Conservation (phyloP, 176 grass and related monocot genomes). For the Thinopyrum elongatum region DNA sequence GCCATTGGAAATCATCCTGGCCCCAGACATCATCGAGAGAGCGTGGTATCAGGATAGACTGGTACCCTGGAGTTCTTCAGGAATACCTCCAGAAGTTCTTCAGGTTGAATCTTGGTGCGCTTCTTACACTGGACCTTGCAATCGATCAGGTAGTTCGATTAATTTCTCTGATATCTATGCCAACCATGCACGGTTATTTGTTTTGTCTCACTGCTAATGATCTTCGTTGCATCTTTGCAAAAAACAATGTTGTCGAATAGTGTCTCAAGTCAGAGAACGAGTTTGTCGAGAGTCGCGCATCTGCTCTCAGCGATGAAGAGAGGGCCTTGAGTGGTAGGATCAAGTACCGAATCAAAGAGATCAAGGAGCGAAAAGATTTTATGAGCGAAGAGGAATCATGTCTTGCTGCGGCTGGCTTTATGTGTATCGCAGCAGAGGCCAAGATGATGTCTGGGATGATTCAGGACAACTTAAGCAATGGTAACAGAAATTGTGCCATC, state of each 20-base stretch:
- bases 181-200: neutral
- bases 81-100: neutral
- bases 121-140: neutral
- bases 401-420: neutral
- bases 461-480: neutral
- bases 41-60: neutral
- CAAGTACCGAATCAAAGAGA: neutral
- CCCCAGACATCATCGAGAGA: neutral
- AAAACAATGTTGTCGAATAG: neutral
- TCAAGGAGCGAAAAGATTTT: neutral
- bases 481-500: neutral
- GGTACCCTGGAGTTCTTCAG: neutral
- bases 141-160: neutral
- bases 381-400: neutral
- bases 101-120: neutral
- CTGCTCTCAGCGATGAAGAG: neutral
- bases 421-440: neutral
- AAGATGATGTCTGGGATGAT: neutral
- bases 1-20: neutral
- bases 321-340: neutral
- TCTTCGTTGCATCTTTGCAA: neutral
- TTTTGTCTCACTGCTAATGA: neutral
- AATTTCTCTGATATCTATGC: too few relatives aligned
- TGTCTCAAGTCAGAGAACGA: neutral
- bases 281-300: neutral